phyloP scores from a whole-genome alignment of 1,284 basidiomycete genomes.

The Leccinum idahoense region DNA sequence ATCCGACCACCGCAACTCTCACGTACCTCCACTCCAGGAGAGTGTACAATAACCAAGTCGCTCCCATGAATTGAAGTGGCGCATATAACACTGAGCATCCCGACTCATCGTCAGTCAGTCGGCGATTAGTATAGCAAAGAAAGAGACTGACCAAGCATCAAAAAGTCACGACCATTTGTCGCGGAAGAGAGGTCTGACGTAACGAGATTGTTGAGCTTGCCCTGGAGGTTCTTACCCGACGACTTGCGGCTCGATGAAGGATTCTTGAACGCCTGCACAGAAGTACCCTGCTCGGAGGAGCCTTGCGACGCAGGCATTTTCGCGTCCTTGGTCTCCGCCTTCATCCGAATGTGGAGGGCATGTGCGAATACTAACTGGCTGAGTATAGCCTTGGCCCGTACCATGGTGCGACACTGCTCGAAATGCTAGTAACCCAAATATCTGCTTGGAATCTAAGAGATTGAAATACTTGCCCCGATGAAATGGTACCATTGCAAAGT shows the following conservation, averaged over 20 bases:
- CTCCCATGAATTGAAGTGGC: not conserved
- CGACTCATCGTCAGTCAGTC: not conserved
- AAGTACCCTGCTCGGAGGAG: not conserved
- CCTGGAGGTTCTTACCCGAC: not conserved
- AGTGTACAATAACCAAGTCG: slow-evolving; percentile 1
- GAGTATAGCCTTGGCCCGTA: slow-evolving; percentile 1
- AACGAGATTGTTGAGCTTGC: not conserved
- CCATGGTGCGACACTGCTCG: not conserved
- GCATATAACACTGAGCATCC: not conserved
- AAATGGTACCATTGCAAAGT: slow-evolving; percentile 2
- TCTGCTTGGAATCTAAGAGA: not conserved
- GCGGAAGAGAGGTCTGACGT: not conserved
- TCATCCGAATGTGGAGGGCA: not conserved
- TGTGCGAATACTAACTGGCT: not conserved
- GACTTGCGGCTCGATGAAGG: not conserved
- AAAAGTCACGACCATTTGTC: not conserved
- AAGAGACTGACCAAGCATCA: not conserved
- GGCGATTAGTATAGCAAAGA: not conserved
- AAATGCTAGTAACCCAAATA: not conserved
- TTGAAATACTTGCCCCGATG: not conserved
- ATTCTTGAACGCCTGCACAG: not conserved
- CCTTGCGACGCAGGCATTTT: not conserved
- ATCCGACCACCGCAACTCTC: not conserved
- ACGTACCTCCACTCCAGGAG: not conserved
- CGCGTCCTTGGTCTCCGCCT: not conserved